Conservation (phyloP, 192 early-diverging fungal species). For the Radiomyces spectabilis region DNA sequence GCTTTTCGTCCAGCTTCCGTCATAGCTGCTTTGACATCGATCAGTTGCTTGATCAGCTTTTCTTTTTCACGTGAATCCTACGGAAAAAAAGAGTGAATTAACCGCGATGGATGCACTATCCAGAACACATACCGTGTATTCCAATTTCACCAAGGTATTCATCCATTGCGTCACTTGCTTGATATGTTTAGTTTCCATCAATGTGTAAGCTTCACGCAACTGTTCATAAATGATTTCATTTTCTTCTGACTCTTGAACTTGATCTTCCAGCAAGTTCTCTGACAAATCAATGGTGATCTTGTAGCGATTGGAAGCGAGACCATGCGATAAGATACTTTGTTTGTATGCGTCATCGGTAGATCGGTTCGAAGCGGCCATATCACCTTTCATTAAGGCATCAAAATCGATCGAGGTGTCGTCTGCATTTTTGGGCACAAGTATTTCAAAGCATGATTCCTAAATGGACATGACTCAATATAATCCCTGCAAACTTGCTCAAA, state of each 20-base stretch:
- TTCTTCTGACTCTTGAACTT: slow-evolving; percentile 42
- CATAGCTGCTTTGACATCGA: slow-evolving; percentile 31
- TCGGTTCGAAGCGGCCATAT: background rate
- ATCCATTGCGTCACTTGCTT: slow-evolving; percentile 43
- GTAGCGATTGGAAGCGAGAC: slow-evolving; percentile 56
- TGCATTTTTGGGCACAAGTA: slow-evolving; percentile 39
- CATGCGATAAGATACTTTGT: slow-evolving; percentile 30
- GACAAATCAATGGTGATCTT: slow-evolving; percentile 47
- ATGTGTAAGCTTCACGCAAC: slow-evolving; percentile 38
- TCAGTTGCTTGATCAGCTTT: slow-evolving; percentile 25
- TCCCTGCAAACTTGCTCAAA: no score
- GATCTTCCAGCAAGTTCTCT: slow-evolving; percentile 36
- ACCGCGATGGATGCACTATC: no score
- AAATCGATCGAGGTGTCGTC: slow-evolving; percentile 26
- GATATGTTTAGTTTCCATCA: slow-evolving; percentile 34
- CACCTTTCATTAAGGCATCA: slow-evolving; percentile 18
- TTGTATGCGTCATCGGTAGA: background rate
- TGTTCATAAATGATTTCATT: slow-evolving; percentile 50
- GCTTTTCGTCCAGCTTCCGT: slow-evolving; percentile 26
- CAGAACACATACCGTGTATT: slow-evolving; percentile 16
- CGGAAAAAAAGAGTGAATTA: background rate
- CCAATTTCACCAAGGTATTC: slow-evolving; percentile 31
- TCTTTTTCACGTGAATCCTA: slow-evolving; percentile 30
- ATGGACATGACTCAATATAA: background rate
- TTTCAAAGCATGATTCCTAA: slow-evolving; percentile 39